Evolutionary conservation across 2,329 filamentous ascomycete genomes (phyloP).

Genomic region (Lojkania enalia): DNA sequence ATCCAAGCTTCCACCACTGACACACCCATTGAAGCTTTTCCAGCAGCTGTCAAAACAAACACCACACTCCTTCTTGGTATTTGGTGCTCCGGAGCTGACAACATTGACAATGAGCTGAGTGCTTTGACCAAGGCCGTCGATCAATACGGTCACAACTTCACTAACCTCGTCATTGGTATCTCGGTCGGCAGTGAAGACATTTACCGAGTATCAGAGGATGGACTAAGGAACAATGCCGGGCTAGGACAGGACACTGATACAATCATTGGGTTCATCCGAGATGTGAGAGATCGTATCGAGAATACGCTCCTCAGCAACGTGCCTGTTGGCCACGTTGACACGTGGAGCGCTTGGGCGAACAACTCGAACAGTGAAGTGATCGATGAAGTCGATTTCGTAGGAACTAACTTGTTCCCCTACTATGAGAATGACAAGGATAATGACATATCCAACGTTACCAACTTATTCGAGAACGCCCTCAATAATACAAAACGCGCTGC

Average conservation of each 20-base stretch:
- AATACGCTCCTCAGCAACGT: constrained; percentile 61
- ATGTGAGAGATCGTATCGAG: constrained; percentile 54
- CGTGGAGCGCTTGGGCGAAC: constrained; percentile 43
- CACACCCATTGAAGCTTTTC: constrained; percentile 60
- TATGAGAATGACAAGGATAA: constrained; percentile 40
- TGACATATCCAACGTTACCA: constrained; percentile 47
- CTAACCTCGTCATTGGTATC: constrained; percentile 44
- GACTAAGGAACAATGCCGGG: constrained; percentile 64
- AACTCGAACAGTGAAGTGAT: constrained; percentile 41
- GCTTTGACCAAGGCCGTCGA: constrained; percentile 37
- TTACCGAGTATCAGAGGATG: constrained; percentile 71
- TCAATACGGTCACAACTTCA: constrained; percentile 55
- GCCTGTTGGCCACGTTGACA: constrained; percentile 49
- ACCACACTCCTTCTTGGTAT: constrained; percentile 44
- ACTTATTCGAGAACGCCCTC: constrained; percentile 35
- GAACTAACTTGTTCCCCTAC: constrained; percentile 44
- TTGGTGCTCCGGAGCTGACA: constrained; percentile 58
- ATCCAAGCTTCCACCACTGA: constrained; percentile 67
- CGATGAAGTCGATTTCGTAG: constrained; percentile 41
- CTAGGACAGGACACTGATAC: constrained; percentile 64
- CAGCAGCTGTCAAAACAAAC: constrained; percentile 39
- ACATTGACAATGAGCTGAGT: constrained; percentile 40
- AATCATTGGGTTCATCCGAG: constrained; percentile 62
- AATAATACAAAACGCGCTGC: constrained; percentile 34
- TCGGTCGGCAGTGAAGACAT: constrained; percentile 52